phyloP scores from a whole-genome alignment of 345 rosid species.

The Acer negundo region DNA sequence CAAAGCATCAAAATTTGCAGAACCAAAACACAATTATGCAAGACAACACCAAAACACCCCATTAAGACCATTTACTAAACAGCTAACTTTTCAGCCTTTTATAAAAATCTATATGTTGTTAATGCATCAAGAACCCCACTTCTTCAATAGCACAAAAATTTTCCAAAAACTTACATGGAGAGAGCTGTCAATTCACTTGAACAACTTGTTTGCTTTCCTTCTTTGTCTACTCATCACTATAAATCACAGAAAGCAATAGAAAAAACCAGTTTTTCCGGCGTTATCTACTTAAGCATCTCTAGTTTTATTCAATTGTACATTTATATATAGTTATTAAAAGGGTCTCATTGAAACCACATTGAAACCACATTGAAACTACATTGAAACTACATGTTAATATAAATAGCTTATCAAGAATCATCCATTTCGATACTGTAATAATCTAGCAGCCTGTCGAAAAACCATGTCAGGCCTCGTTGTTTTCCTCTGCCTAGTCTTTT shows the following conservation, averaged over 20 bases:
- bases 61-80: background rate
- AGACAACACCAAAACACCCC: background rate
- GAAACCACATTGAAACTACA: background rate
- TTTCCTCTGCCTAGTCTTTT: slow-evolving; percentile 14
- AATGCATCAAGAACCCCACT: background rate
- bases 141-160: background rate
- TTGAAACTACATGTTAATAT: background rate
- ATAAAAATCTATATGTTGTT: background rate
- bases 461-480: slow-evolving; percentile 29
- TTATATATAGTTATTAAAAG: no score
- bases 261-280: slow-evolving; percentile 25
- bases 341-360: no score
- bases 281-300: slow-evolving; percentile 6
- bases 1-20: no score
- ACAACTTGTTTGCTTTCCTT: no score
- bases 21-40: no score
- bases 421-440: background rate
- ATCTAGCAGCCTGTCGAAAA: background rate
- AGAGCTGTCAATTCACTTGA: no score
- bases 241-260: no score
- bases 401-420: background rate
- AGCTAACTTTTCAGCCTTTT: background rate
- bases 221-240: no score
- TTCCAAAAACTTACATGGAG: background rate
- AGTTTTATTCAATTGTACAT: background rate